Evolutionary conservation across 2,329 filamentous ascomycete species (phyloP), one percentile per base, ranked within the genome.

Genomic region (Alternaria brassicicola): DNA sequence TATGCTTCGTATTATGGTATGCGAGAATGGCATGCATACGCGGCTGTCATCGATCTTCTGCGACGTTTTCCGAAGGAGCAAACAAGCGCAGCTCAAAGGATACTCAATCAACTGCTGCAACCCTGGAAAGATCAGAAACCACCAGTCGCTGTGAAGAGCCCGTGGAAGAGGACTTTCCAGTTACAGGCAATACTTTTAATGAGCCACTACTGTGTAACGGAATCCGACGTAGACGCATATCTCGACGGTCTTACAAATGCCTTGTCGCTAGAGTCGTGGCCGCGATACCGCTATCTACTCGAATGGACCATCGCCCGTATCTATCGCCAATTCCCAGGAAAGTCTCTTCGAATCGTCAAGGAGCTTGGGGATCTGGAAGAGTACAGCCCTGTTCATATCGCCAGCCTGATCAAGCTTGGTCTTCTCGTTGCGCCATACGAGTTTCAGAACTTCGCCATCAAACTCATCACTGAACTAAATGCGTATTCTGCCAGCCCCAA

Each of bases 81-180:
- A 52, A n/a, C 61, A 2, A 35, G 46, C 3, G 52, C 73, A 21
- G 68, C 69, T 10, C 66, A 62, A 50, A 51, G 62, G 2, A 65
- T 81, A 1, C 62, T 81, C 8, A 52, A 71, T n/a, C 61, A 62
- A 5, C 55, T 82, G 1, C 54, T 82, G 4, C 62, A 79, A 26
- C 79, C 76, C 9, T 84, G 81, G 81, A 65, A 67, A 19, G 64
- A 66, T 12, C 82, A 83, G 58, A 79, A 77, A 59, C 62, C 71
- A 10, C 78, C 80, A 3, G 69, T 79, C 9, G 78, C 78, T 4
- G 78, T 79, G 33, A 78, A 82, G 36, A 79, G 73, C 57, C 77
- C 78, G 45, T 83, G 80, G 80, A 84, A 84, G 62, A 75, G 77
- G n/a, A 76, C 78, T 0, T 60, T 81, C n/a, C 81, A 83, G 55